Evolutionary conservation across 768 basidiomycete species (phyloP).

Genomic region (Amylocystis lapponica): DNA sequence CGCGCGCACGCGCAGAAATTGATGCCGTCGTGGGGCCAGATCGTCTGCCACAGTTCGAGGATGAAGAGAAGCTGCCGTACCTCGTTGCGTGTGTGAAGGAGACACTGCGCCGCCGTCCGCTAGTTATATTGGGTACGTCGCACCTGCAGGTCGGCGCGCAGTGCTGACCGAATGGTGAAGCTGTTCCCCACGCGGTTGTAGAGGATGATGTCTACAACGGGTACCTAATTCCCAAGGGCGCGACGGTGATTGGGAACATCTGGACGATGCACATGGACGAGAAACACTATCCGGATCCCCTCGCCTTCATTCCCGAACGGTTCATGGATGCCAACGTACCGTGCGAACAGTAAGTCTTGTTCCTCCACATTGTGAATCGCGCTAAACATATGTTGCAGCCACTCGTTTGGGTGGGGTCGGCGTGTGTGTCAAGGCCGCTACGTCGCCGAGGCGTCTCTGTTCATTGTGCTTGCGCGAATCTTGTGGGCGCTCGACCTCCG

Average conservation of each 20-base stretch:
- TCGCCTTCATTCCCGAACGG: conserved; percentile 37
- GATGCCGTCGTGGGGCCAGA: conserved; percentile 48
- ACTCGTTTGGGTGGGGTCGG: conserved; percentile 17
- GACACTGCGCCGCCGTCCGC: conserved; percentile 7
- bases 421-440: conserved; percentile 14
- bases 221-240: conserved; percentile 27
- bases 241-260: conserved; percentile 14
- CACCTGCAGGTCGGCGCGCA: no score
- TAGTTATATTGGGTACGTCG: conserved; percentile 1
- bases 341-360: no score
- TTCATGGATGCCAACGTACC: conserved; percentile 9
- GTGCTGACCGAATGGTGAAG: conserved; percentile 12
- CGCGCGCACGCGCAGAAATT: conserved; percentile 56
- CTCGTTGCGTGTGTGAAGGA: conserved; percentile 48
- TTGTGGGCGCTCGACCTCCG: conserved; percentile 20
- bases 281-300: conserved; percentile 34
- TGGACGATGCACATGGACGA: conserved; percentile 33
- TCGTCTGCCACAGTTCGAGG: conserved; percentile 49
- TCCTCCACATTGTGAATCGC: no score
- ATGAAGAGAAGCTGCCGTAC: conserved; percentile 47
- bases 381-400: conserved; percentile 2
- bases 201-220: conserved; percentile 28
- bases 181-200: conserved; percentile 23
- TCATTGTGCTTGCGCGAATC: conserved; percentile 18
- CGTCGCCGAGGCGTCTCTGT: conserved; percentile 19